Evolutionary conservation across 2,329 filamentous ascomycete species (phyloP).

Genomic region (Pochonia chlamydosporia): DNA sequence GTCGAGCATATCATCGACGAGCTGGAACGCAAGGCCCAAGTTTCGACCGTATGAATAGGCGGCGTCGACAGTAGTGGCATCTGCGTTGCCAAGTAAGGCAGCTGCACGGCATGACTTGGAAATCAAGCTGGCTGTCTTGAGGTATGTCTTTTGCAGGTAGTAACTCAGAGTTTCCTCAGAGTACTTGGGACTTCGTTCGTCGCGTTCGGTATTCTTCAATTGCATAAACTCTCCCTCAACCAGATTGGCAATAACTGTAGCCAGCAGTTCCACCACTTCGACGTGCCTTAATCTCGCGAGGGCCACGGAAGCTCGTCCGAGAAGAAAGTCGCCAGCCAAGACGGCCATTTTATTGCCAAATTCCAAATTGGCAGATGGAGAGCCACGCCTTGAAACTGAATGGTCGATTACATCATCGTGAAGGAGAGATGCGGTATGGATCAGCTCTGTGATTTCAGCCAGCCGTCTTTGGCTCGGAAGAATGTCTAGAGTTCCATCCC

Average conservation of each 20-base stretch:
- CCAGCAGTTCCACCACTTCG: slow-evolving; percentile 89
- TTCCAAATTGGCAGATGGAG: slow-evolving; percentile 83
- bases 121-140: slow-evolving; percentile 93
- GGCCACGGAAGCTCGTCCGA: slow-evolving; percentile 89
- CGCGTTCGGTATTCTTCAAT: slow-evolving; percentile 87
- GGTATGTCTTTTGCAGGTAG: slow-evolving; percentile 96
- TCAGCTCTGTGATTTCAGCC: slow-evolving; percentile 94
- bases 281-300: slow-evolving; percentile 84
- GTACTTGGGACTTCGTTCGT: slow-evolving; percentile 79
- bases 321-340: slow-evolving; percentile 89
- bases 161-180: slow-evolving; percentile 86
- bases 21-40: slow-evolving; percentile 87
- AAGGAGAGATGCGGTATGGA: slow-evolving; percentile 91
- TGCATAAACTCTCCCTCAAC: slow-evolving; percentile 99
- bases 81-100: slow-evolving; percentile 74
- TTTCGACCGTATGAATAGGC: slow-evolving; percentile 93
- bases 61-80: slow-evolving; percentile 76
- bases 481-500: slow-evolving; percentile 55
- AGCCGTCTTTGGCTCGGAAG: slow-evolving; percentile 88
- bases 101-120: slow-evolving; percentile 92
- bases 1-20: slow-evolving; percentile 97
- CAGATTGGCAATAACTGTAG: slow-evolving; percentile 94
- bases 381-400: slow-evolving; percentile 75
- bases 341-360: slow-evolving; percentile 99
- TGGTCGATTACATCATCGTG: slow-evolving; percentile 99